Base-by-base conservation (phyloP, 2,329 filamentous ascomycete genomes). In the Colletotrichum godetiae region DNA sequence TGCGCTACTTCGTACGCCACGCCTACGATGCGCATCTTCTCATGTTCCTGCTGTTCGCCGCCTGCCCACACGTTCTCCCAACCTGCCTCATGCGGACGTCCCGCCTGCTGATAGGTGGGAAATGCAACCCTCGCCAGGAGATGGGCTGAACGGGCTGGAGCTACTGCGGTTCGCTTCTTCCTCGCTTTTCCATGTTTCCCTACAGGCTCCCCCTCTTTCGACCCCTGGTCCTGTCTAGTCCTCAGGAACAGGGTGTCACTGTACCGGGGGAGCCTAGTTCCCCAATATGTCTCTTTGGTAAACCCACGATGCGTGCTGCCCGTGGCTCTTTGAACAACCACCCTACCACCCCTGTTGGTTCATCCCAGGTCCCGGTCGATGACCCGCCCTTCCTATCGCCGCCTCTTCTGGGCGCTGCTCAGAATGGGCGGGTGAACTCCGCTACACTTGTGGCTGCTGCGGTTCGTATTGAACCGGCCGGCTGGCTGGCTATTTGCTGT, bases 31-130 rank as follows among this genome's bases (percentile, higher is more conserved):
- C 67, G 53, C 55, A 66, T 42, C 29, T 66, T 22, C 19, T 49
- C 52, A 62, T 65, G 63, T 75, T 69, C 61, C 62, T 69, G 49
- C 61, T 68, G 53, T 61, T 67, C 64, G 62, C 57, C 73, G 66
- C 72, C 68, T 62, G 66, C 67, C 68, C 56, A 69, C 63, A 35
- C 68, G 68, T 60, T 49, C 42, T 55, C 68, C 52, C 69, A 74
- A 77, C 76, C 78, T 79, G 75, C 78, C 78, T 79, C 78, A 80
- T 80, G 78, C 60, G 76, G 76, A 74, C 74, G 68, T 68, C 74
- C 31, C 69, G 65, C 52, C 46, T 62, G 75, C 67, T 78, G 77
- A 80, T 80, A 80, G 79, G 78, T 76, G 77, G 76, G 74, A 76
- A 72, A 33, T 73, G 71, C 61, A 62, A 66, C 72, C 42, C 19